A percentile compares a stretch with the other conserved stretches of the same genome.
phyloP scores from a whole-genome alignment of 768 basidiomycete genomes.

The Hypsizygus marmoreus region DNA sequence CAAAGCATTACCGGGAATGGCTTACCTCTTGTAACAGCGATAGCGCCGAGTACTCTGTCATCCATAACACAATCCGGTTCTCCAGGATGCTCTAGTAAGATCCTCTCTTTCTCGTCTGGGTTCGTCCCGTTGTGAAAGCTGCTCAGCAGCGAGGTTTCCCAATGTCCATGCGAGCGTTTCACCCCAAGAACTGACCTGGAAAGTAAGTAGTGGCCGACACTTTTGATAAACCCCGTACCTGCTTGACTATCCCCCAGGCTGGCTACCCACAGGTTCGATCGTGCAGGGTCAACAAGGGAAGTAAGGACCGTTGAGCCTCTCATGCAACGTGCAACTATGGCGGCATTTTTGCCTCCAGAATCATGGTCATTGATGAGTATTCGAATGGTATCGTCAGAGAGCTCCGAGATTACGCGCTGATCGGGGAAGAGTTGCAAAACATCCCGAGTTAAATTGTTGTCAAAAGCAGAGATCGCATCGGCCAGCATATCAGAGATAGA shows the following conservation, averaged over 20 bases:
- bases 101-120: slow-evolving; percentile 37
- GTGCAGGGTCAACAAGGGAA: slow-evolving; percentile 44
- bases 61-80: slow-evolving; percentile 44
- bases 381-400: slow-evolving; percentile 42
- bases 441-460: slow-evolving; percentile 37
- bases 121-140: slow-evolving; percentile 53
- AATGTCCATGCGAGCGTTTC: slow-evolving; percentile 32
- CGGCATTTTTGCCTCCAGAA: slow-evolving; percentile 30
- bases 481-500: slow-evolving; percentile 34
- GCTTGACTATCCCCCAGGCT: slow-evolving; percentile 60
- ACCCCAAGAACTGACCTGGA: slow-evolving; percentile 41
- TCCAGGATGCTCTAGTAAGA: slow-evolving; percentile 48
- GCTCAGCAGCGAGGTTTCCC: slow-evolving; percentile 43
- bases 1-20: background rate
- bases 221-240: too few relatives aligned
- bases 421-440: slow-evolving; percentile 46
- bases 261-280: slow-evolving; percentile 53
- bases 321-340: slow-evolving; percentile 46
- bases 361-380: slow-evolving; percentile 41
- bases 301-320: slow-evolving; percentile 53
- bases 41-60: slow-evolving; percentile 52
- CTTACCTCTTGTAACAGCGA: slow-evolving; percentile 59
- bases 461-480: slow-evolving; percentile 38
- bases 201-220: too few relatives aligned
- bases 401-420: slow-evolving; percentile 25